Evolutionary conservation across 345 rosid genomes (phyloP).

Genomic region (Lenwebbia sp.): DNA sequence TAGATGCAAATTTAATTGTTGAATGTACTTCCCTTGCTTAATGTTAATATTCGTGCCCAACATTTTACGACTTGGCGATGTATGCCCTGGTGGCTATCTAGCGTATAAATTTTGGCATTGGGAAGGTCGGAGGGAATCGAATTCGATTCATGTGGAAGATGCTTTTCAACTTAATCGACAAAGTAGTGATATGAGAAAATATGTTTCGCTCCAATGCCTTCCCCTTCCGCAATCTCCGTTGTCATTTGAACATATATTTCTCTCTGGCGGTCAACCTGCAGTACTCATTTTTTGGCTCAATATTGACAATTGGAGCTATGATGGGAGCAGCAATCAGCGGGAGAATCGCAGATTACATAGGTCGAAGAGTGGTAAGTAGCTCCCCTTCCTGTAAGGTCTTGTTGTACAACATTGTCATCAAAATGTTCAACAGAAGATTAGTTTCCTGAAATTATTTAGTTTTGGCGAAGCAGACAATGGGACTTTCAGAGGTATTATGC

Average conservation of each 20-base stretch:
- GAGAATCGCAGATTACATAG: slow-evolving; percentile 47
- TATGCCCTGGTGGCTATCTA: not conserved
- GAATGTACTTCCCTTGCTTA: not conserved
- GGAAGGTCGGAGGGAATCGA: not conserved
- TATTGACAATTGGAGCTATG: slow-evolving; percentile 77
- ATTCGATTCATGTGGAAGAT: not conserved
- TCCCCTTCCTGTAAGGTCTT: not conserved
- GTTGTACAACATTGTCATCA: not conserved
- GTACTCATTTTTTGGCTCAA: slow-evolving; percentile 76
- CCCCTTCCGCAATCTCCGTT: not conserved
- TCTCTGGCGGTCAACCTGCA: slow-evolving; percentile 11
- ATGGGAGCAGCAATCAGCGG: slow-evolving; percentile 73
- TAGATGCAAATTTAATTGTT: not conserved
- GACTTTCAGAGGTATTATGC: slow-evolving; percentile 55
- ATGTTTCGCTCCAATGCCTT: not conserved
- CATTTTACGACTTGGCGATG: not conserved
- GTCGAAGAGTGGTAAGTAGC: slow-evolving; percentile 58
- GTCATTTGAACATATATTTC: not conserved
- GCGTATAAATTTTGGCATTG: not conserved
- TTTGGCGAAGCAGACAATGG: slow-evolving; percentile 42
- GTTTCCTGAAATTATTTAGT: not conserved
- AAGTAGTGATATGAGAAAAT: not conserved
- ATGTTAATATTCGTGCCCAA: not conserved
- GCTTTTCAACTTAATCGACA: not conserved
- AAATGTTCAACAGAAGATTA: not conserved